Base-by-base conservation (phyloP, 768 basidiomycete species). In the Boletus insuetus region DNA sequence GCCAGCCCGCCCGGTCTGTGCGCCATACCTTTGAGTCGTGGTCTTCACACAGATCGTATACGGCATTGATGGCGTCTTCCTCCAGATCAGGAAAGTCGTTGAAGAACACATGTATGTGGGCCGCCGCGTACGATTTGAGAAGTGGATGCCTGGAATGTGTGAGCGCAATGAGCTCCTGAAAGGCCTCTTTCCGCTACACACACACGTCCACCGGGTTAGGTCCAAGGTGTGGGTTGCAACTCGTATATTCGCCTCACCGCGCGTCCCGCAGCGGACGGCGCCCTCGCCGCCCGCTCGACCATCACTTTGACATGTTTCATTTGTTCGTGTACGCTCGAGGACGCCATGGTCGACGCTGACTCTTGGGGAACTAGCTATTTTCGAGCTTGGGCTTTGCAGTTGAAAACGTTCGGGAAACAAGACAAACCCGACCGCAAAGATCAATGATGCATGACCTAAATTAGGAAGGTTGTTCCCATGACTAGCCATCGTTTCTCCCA, bases 41-140 rank as follows among this genome's bases (percentile, higher is more conserved):
- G 72, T 89, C 87, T 67, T 89, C 87, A 65, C 87, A 89, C 0
- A 89, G 72, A 70, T 89, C 87, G 62, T 89, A 89, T 13, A 89
- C 79, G n/a, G 85, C 84, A 61, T 89, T 85, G 63, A 89, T 87
- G 7, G 85, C 85, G 20, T 80, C 80, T 60, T 89, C 88, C 65
- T 87, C 84, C n/a, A 85, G 72, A 43, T 87, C 87, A 0, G 83
- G 81, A 60, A 87, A 86, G 68, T 86, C 82, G 58, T 73, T 79
- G 73, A 89, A 82, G 66, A 84, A 84, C 46, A 70, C 59, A 34
- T 75, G 79, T 53, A 89, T 79, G 49, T 83, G 78, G 32, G 70
- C 70, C 0, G 86, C 86, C 0, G 83, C 85, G 32, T 84, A 72
- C 24, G 77, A 78, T 61, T 85, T 87, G 54, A 83, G 68, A 16